phyloP scores from a whole-genome alignment of 2,329 filamentous ascomycete species.

The Colletotrichum phormii region DNA sequence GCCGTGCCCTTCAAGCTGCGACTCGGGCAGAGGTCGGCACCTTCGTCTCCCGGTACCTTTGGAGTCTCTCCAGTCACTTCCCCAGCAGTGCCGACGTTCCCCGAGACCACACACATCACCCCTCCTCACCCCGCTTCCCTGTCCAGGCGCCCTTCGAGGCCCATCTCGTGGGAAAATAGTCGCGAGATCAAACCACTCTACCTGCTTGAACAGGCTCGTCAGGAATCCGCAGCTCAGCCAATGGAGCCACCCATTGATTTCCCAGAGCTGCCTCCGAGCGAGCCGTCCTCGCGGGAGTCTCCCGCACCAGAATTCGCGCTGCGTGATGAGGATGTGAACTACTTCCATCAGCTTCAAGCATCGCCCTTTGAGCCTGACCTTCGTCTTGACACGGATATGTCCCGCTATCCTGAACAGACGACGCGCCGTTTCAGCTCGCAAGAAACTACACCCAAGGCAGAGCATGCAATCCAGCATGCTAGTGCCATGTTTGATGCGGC shows the following conservation, averaged over 20 bases:
- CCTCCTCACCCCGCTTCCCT: background rate
- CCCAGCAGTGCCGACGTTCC: constrained; percentile 44
- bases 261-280: constrained; percentile 62
- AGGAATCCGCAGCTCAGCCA: constrained; percentile 43
- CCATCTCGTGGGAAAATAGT: constrained; percentile 71
- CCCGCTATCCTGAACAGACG: constrained; percentile 42
- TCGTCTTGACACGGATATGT: constrained; percentile 54
- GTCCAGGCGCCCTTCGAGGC: constrained; percentile 57
- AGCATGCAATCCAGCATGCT: constrained; percentile 36
- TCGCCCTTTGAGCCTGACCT: constrained; percentile 44
- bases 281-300: constrained; percentile 50
- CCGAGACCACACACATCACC: constrained; percentile 41
- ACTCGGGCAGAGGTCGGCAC: constrained; percentile 59
- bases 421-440: constrained; percentile 68
- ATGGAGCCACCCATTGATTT: constrained; percentile 52
- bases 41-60: constrained; percentile 54
- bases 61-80: constrained; percentile 53
- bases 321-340: constrained; percentile 44
- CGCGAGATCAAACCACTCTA: constrained; percentile 85
- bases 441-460: constrained; percentile 76
- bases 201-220: constrained; percentile 75
- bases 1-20: constrained; percentile 68
- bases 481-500: constrained; percentile 17
- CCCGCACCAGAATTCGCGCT: constrained; percentile 47
- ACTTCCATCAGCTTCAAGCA: constrained; percentile 30